A percentile compares a stretch with the other conserved stretches of the same genome.
Evolutionary conservation across 106 monocot genomes (phyloP).

Genomic region (Dioscorea dumetorum): DNA sequence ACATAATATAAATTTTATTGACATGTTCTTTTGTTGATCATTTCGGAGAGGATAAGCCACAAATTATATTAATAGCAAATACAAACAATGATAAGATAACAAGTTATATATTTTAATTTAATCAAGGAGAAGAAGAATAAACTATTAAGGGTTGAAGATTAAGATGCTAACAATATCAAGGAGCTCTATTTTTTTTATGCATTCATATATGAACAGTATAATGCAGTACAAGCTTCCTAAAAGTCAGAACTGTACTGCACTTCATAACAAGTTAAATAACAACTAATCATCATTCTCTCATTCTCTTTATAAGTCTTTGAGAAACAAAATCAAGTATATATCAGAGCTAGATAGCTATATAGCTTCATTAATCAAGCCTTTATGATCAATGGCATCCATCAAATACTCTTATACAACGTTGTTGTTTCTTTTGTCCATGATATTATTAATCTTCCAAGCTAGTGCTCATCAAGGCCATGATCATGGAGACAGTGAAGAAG

Average conservation of each 20-base stretch:
- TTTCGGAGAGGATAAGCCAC: no score
- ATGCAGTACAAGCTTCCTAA: conserved; percentile 29
- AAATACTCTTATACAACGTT: no score
- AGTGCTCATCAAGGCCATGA: conserved; percentile 3
- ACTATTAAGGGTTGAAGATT: no score
- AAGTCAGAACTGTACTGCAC: conserved; percentile 37
- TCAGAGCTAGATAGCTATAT: no score
- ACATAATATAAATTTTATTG: no score
- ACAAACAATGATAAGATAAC: no score
- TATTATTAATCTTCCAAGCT: neutral
- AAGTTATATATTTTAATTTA: no score
- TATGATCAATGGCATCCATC: no score
- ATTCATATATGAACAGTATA: neutral
- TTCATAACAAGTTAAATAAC: neutral
- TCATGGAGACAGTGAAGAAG: neutral
- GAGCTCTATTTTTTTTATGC: neutral
- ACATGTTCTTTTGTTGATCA: no score
- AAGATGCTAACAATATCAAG: neutral
- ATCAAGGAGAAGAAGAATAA: no score
- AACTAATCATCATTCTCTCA: neutral
- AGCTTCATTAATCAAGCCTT: no score
- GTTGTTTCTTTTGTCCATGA: neutral
- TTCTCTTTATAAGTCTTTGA: neutral
- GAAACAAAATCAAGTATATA: neutral
- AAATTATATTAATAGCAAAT: no score